Evolutionary conservation across 257 asterid species (phyloP).

Genomic region (Solanum dulcamara): DNA sequence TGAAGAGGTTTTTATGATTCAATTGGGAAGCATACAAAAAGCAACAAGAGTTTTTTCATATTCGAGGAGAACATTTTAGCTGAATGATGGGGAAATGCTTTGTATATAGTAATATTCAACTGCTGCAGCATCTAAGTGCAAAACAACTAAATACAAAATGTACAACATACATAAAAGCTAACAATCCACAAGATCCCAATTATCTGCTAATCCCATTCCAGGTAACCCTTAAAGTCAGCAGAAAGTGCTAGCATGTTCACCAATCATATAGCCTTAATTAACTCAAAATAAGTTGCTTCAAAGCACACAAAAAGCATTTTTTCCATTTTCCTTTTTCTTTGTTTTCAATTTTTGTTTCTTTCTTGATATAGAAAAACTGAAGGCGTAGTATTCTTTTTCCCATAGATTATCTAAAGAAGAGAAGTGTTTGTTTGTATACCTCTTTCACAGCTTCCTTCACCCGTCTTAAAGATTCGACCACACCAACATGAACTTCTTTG

Average conservation of each 20-base stretch:
- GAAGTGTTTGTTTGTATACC: conserved; percentile 27
- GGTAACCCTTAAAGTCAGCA: neutral
- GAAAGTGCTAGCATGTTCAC: neutral
- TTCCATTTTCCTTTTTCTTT: neutral
- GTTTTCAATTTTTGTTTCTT: neutral
- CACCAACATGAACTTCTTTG: conserved; percentile 68
- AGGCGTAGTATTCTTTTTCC: neutral
- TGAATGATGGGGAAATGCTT: neutral
- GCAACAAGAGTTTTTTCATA: neutral
- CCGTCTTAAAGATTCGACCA: conserved; percentile 64
- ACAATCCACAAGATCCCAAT: neutral
- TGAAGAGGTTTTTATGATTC: neutral
- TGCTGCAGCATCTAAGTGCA: neutral
- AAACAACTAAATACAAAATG: neutral
- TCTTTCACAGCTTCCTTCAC: conserved; percentile 94
- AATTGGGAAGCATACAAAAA: neutral
- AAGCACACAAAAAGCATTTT: neutral
- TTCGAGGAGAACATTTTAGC: neutral
- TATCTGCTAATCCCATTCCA: neutral
- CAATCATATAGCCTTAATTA: neutral
- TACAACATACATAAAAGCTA: neutral
- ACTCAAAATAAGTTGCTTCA: neutral
- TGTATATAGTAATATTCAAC: neutral
- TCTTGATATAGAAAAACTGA: neutral
- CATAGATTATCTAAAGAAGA: neutral